Evolutionary conservation across 2,329 filamentous ascomycete species (phyloP), one percentile per base, ranked within the genome.

Genomic region (Diaporthe ilicicola): DNA sequence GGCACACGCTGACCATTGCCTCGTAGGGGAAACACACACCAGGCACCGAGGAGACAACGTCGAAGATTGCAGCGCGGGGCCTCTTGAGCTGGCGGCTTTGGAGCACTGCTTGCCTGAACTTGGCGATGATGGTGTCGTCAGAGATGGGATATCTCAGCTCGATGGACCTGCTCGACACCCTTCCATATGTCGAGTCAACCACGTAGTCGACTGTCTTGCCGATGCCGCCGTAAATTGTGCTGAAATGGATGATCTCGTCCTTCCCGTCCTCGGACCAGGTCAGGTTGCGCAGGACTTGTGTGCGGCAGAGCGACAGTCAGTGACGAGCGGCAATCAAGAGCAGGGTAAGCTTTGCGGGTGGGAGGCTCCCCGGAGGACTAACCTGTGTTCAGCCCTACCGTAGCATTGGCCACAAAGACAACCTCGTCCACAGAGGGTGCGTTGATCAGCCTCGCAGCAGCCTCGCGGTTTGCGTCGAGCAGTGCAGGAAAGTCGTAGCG

Each of bases 391-490:
- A 94, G 82, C 29, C 89, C 93, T 0, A 88, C 91, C 0, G 94
- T 97, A 15, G 94, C 94, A 79, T 98, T 98, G 70, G 88, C 84
- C 0, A 97, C 90, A 74, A 97, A 91, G 0, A 97, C 94, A 48
- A 93, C 83, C 12, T 91, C 90, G 12, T 91, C 85, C 1, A 84
- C 77, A 12, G 48, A 55, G 0, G 91, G 90, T 0, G 88, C 91
- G 72, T 93, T 88, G 72, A 98, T 83, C 27, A 94, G 77, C 29
- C 83, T 79, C 1, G 93, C 92, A 5, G 95, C 82, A 3, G 90
- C 91, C 44, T 80, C 82, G 10, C 94, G 91, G 12, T 87, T 87
- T 73, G 88, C 83, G 73, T 93, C 90, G 0, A 97, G 85, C 12
- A 90, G 83, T 4, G 81, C 76, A 0, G 90, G 87, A 73, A 90